Conservation (phyloP, 805 yeast species). For the Metschnikowia aberdeeniae region DNA sequence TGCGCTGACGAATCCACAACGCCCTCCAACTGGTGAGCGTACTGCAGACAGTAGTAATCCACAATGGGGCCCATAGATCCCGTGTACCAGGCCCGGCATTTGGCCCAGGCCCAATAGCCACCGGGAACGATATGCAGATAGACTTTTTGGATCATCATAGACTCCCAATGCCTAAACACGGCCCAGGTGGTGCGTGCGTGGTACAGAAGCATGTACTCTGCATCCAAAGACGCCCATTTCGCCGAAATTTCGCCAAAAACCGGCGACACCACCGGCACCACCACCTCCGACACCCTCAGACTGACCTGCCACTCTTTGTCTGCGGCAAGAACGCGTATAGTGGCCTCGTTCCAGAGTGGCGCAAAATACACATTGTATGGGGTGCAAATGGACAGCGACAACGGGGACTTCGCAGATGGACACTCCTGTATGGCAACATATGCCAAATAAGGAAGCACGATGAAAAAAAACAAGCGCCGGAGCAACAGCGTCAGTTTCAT, state of each 20-base stretch:
- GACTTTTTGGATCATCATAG: background rate
- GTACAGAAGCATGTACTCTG: constrained; percentile 5
- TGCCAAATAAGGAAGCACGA: constrained; percentile 9
- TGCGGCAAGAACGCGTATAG: background rate
- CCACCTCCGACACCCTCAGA: background rate
- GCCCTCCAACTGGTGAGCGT: constrained; percentile 9
- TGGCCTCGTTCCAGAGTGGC: background rate
- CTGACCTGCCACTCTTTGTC: constrained; percentile 6
- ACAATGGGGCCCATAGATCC: constrained; percentile 10
- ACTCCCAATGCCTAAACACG: background rate
- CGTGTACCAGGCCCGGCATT: constrained; percentile 2
- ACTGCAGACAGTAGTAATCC: constrained; percentile 10
- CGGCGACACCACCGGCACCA: constrained; percentile 1
- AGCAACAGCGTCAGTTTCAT: background rate
- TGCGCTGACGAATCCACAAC: constrained; percentile 5
- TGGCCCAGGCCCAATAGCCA: background rate
- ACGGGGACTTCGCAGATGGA: constrained; percentile 1
- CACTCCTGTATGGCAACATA: constrained; percentile 12
- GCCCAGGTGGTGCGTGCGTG: background rate
- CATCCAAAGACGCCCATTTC: constrained; percentile 5
- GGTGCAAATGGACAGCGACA: background rate
- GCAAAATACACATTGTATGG: background rate
- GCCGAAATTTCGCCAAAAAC: background rate
- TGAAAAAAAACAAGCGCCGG: constrained; percentile 1
- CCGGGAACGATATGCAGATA: background rate